Conservation (phyloP, 1,284 basidiomycete species). For the Puccinia novopanici region DNA sequence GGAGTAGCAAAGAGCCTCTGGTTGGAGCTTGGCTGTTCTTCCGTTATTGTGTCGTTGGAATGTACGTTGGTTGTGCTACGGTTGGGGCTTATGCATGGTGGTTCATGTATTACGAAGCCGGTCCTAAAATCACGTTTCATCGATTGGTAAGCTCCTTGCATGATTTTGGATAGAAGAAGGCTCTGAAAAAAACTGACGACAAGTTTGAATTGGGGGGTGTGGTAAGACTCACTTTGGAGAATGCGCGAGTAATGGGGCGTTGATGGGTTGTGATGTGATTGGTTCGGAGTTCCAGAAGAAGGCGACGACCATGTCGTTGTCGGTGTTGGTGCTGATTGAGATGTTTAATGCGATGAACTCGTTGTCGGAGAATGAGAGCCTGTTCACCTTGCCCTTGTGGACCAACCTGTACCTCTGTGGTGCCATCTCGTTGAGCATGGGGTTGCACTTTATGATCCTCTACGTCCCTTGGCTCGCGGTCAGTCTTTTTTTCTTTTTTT, state of each 20-base stretch:
- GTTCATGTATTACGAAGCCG: slow-evolving; percentile 86
- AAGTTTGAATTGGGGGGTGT: slow-evolving; percentile 39
- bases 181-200: neutral
- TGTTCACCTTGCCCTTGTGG: slow-evolving; percentile 85
- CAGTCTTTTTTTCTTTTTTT: slow-evolving; percentile 56
- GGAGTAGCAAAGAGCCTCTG: slow-evolving; percentile 83
- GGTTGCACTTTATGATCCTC: slow-evolving; percentile 85
- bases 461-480: slow-evolving; percentile 93
- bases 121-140: slow-evolving; percentile 88
- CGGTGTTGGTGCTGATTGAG: slow-evolving; percentile 88
- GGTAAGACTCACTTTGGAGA: slow-evolving; percentile 87
- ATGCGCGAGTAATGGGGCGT: slow-evolving; percentile 66
- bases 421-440: slow-evolving; percentile 86
- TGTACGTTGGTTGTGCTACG: slow-evolving; percentile 90
- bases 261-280: slow-evolving; percentile 90
- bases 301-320: slow-evolving; percentile 94
- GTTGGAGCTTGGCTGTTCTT: slow-evolving; percentile 92
- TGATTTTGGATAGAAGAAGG: neutral
- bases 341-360: slow-evolving; percentile 99
- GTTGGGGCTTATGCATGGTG: slow-evolving; percentile 98
- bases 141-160: slow-evolving; percentile 69
- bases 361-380: slow-evolving; percentile 92
- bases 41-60: slow-evolving; percentile 88
- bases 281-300: slow-evolving; percentile 76
- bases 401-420: slow-evolving; percentile 87